These are phyloP conservation scores for Amanita inopinata DNA, from an alignment of 768 basidiomycete species.

Conservation along the genomic window DNA sequence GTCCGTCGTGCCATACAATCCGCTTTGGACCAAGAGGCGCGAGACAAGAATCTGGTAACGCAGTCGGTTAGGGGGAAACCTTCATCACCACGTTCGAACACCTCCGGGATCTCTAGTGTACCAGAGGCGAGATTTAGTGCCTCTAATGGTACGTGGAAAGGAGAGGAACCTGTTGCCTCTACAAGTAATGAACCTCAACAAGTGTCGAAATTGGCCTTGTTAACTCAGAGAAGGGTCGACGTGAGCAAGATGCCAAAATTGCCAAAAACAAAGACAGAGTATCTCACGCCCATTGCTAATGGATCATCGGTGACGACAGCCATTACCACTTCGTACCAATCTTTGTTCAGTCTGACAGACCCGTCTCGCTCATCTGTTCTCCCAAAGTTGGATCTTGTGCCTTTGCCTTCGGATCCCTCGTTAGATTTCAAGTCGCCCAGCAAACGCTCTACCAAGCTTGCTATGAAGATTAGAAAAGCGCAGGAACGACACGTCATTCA, in stretches of 20 bases:
- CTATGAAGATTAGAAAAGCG: conserved; percentile 60
- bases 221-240: conserved; percentile 47
- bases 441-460: conserved; percentile 59
- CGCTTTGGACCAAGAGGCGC: conserved; percentile 54
- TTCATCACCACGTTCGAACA: too few species aligned
- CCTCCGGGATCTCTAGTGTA: too few species aligned
- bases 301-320: conserved; percentile 76
- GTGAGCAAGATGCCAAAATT: conserved; percentile 36
- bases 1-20: conserved; percentile 57
- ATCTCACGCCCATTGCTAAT: conserved; percentile 72
- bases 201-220: conserved; percentile 21
- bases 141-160: too few species aligned
- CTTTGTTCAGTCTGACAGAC: conserved; percentile 52
- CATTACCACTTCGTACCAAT: conserved; percentile 75
- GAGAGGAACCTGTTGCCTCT: not conserved
- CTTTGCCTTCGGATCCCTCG: conserved; percentile 20
- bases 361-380: conserved; percentile 32
- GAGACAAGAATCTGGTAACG: conserved; percentile 23
- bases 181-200: conserved; percentile 12
- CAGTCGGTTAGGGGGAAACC: conserved; percentile 14
- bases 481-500: conserved; percentile 31
- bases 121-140: too few species aligned
- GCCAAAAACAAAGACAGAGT: conserved; percentile 49
- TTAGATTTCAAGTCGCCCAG: conserved; percentile 19
- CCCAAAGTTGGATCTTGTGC: conserved; percentile 34